Conservation (phyloP, 768 basidiomycete species). For the Chalciporus pseudorubinellus region DNA sequence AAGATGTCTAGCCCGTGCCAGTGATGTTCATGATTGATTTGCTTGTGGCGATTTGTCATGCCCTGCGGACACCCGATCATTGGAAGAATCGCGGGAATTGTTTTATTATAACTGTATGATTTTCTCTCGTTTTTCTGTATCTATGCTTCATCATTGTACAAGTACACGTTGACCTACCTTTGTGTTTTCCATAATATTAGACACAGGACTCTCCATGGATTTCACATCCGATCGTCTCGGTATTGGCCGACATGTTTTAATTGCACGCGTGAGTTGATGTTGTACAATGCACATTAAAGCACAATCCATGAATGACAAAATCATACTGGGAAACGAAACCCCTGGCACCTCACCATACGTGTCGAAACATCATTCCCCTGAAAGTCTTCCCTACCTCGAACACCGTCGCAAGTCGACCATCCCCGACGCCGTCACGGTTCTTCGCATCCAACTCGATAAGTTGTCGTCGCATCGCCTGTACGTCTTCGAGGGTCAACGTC, state of each 20-base stretch:
- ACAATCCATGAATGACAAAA: too few relatives aligned
- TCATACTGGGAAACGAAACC: too few relatives aligned
- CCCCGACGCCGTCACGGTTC: conserved; percentile 1
- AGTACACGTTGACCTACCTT: too few relatives aligned
- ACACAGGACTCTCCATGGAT: too few relatives aligned
- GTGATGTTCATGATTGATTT: conserved; percentile 28
- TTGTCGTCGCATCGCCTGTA: conserved; percentile 13
- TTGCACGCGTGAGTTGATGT: too few relatives aligned
- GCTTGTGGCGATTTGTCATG: conserved; percentile 32
- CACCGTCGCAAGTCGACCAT: conserved; percentile 13
- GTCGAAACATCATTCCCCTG: conserved; percentile 22
- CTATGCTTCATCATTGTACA: too few relatives aligned
- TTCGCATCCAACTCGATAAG: conserved; percentile 9
- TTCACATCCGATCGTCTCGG: too few relatives aligned
- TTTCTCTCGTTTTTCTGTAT: too few relatives aligned
- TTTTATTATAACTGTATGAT: background rate
- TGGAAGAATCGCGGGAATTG: conserved; percentile 2
- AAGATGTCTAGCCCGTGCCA: conserved; percentile 17
- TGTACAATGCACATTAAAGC: too few relatives aligned
- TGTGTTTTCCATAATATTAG: too few relatives aligned
- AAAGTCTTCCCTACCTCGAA: conserved; percentile 23
- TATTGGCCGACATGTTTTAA: too few relatives aligned
- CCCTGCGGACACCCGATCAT: conserved; percentile 30
- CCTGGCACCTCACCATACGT: conserved; percentile 21
- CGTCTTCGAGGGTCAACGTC: conserved; percentile 17